phyloP scores from a whole-genome alignment of 805 yeast genomes.

The Candida pini region DNA sequence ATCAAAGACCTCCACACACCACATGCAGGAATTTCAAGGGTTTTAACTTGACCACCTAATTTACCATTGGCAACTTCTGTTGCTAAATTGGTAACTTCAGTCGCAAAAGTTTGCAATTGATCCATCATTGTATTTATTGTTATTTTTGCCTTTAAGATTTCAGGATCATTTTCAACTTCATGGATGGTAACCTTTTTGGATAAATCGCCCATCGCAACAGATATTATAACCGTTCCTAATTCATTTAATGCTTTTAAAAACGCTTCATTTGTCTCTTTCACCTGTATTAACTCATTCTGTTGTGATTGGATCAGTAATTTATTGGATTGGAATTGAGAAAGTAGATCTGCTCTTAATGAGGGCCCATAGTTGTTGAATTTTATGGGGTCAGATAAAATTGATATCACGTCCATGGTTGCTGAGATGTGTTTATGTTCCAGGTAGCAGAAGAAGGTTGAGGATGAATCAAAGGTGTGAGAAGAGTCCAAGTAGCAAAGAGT shows the following conservation, averaged over 20 bases:
- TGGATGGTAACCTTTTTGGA: conserved; percentile 75
- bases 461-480: no score
- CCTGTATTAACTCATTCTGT: conserved; percentile 10
- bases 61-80: conserved; percentile 90
- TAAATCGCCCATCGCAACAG: conserved; percentile 86
- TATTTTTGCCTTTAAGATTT: conserved; percentile 70
- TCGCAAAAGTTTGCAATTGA: conserved; percentile 74
- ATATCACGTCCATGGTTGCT: conserved; percentile 15
- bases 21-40: conserved; percentile 59
- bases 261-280: conserved; percentile 53
- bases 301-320: conserved; percentile 14
- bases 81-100: conserved; percentile 79
- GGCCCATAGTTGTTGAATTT: conserved; percentile 18
- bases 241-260: conserved; percentile 68
- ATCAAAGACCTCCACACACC: conserved; percentile 86
- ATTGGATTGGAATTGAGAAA: conserved; percentile 9
- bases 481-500: no score
- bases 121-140: conserved; percentile 88
- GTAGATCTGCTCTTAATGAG: conserved; percentile 13
- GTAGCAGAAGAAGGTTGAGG: no score
- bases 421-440: no score
- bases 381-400: conserved; percentile 18
- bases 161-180: conserved; percentile 69
- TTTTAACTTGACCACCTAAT: conserved; percentile 83
- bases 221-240: conserved; percentile 80